Percentiles rank a stretch among this genome's conserved stretches.
These are phyloP conservation scores for Tetraselmis chui DNA, from an alignment of 139 green algal species.

Conservation along the genomic window DNA sequence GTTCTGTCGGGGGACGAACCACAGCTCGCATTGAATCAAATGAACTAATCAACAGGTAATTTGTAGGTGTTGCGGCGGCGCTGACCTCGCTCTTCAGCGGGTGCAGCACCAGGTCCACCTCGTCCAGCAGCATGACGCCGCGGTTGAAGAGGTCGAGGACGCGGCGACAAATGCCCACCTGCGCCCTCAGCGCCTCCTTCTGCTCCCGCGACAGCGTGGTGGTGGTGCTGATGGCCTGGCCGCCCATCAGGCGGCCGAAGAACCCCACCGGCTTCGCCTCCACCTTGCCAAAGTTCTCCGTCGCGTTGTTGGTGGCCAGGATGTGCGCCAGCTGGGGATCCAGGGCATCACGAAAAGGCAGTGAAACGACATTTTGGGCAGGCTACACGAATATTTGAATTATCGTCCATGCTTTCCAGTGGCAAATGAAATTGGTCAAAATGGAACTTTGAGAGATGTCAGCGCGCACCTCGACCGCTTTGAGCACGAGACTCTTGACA, in stretches of 20 bases:
- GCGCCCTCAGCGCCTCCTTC: background rate
- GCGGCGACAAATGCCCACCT: background rate
- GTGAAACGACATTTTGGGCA: too few species aligned
- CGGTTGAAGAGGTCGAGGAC: conserved; percentile 20
- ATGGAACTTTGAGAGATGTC: too few species aligned
- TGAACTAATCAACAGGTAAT: too few species aligned
- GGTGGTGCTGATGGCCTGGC: background rate
- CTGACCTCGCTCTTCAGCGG: conserved; percentile 25
- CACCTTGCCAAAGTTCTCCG: background rate
- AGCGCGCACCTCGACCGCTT: conserved; percentile 8
- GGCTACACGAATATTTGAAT: too few species aligned
- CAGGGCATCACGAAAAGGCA: too few species aligned
- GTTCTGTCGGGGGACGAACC: too few species aligned
- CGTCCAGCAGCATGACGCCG: conserved; percentile 23
- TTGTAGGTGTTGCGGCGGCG: too few species aligned
- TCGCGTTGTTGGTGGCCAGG: background rate
- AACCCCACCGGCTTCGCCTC: background rate
- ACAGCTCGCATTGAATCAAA: too few species aligned
- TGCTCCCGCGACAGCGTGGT: background rate
- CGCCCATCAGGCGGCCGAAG: background rate
- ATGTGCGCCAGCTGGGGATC: background rate
- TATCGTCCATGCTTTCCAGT: too few species aligned
- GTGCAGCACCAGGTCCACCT: conserved; percentile 30
- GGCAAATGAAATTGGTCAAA: too few species aligned
- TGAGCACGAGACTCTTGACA: conserved; percentile 17